A percentile compares a stretch with the other conserved stretches of the same genome.
These are phyloP conservation scores for Erigeron canadensis DNA, from an alignment of 129 eudicot species.

Conservation along the genomic window DNA sequence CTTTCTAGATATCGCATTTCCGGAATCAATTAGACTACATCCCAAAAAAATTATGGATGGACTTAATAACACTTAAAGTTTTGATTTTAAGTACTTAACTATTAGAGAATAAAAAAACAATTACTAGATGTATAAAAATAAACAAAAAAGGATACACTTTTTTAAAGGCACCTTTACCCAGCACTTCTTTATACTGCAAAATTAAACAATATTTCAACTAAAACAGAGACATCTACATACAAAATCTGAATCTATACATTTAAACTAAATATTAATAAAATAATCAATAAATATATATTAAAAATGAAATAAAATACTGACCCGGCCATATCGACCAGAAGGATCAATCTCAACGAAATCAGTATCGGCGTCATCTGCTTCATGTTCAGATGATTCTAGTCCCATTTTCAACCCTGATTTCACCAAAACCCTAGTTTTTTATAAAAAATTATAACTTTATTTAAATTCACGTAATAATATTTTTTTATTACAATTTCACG, in stretches of 20 bases:
- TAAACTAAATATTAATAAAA: neutral
- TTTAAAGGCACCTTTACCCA: slow-evolving; percentile 93
- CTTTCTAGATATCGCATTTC: too few relatives aligned
- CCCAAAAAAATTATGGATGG: too few relatives aligned
- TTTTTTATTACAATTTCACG: neutral
- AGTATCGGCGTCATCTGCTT: slow-evolving; percentile 62
- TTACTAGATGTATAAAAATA: neutral
- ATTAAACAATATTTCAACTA: slow-evolving; percentile 13
- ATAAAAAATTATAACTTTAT: neutral
- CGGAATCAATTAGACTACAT: too few relatives aligned
- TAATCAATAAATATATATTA: neutral
- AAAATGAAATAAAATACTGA: slow-evolving; percentile 34
- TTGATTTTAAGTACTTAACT: too few relatives aligned
- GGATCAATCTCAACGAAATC: slow-evolving; percentile 86
- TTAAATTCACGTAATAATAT: neutral
- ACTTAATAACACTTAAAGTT: too few relatives aligned
- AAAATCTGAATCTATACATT: neutral
- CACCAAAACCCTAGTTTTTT: neutral
- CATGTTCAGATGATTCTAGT: slow-evolving; percentile 52
- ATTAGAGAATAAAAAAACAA: neutral
- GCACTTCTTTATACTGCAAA: slow-evolving; percentile 89
- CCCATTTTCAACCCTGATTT: slow-evolving; percentile 40
- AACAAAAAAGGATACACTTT: slow-evolving; percentile 48
- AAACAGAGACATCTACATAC: neutral
- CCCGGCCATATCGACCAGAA: slow-evolving; percentile 94